Conservation (phyloP, 495 filamentous ascomycete genomes). For the Penicillium soppii region DNA sequence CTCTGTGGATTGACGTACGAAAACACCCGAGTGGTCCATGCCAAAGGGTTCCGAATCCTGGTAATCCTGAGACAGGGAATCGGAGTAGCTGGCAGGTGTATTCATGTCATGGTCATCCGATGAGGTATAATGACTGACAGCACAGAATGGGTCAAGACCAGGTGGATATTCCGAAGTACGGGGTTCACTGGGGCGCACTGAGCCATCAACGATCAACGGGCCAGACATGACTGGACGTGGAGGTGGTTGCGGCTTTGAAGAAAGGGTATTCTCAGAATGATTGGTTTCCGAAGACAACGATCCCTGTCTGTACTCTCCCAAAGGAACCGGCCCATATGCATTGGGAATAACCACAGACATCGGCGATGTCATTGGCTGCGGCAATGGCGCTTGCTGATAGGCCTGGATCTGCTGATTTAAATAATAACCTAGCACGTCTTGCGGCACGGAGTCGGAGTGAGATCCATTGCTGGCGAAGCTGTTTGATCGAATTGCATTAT, state of each 20-base stretch:
- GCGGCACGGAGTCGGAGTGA: conserved; percentile 40
- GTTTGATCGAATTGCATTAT: conserved; percentile 41
- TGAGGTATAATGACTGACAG: conserved; percentile 34
- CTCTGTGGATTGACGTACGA: conserved; percentile 30
- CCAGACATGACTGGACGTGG: conserved; percentile 24
- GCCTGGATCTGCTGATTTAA: conserved; percentile 54
- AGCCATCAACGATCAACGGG: conserved; percentile 47
- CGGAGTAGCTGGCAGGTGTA: conserved; percentile 42
- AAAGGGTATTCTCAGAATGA: conserved; percentile 21
- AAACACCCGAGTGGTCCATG: conserved; percentile 31
- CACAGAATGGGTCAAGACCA: conserved; percentile 35
- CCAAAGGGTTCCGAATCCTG: conserved; percentile 40
- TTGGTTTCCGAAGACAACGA: conserved; percentile 28
- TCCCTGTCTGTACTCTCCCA: conserved; percentile 40
- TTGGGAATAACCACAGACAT: conserved; percentile 49
- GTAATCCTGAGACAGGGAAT: conserved; percentile 42
- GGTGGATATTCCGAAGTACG: conserved; percentile 21
- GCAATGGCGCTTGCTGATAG: conserved; percentile 44
- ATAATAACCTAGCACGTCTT: conserved; percentile 69
- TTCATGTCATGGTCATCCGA: conserved; percentile 45
- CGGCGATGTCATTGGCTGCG: conserved; percentile 46
- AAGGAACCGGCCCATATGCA: conserved; percentile 44
- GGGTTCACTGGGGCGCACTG: conserved; percentile 38
- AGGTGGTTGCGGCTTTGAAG: conserved; percentile 17
- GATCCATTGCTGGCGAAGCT: conserved; percentile 38